Conservation (phyloP, 2,329 filamentous ascomycete genomes). For the Elsinoe fawcettii region DNA sequence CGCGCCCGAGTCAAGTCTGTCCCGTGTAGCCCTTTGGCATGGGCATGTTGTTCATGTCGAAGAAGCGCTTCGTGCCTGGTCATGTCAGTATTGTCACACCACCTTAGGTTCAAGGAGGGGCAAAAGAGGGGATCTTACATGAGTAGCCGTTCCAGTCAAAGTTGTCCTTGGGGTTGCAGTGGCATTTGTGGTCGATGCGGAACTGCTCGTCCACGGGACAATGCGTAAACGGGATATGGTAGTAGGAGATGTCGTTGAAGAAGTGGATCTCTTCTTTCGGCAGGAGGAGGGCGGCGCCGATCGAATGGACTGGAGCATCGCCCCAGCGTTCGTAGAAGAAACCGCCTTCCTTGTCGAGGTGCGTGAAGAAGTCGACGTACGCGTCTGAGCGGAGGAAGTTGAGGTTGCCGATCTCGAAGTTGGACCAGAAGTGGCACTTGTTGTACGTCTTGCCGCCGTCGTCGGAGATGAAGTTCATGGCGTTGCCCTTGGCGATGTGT, state of each 20-base stretch:
- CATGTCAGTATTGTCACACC: neutral
- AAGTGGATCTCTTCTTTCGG: conserved; percentile 95
- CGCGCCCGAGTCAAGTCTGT: conserved; percentile 26
- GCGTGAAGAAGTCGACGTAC: conserved; percentile 85
- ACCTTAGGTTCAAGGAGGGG: neutral
- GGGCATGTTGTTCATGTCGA: conserved; percentile 68
- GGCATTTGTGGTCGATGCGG: conserved; percentile 77
- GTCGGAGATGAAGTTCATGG: conserved; percentile 84
- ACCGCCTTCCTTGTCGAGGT: conserved; percentile 80
- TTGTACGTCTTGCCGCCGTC: conserved; percentile 91
- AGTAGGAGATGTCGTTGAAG: conserved; percentile 98
- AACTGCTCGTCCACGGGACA: conserved; percentile 86
- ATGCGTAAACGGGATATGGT: conserved; percentile 95
- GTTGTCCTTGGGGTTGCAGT: conserved; percentile 92
- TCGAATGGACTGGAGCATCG: conserved; percentile 96
- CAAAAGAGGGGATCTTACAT: conserved; percentile 58
- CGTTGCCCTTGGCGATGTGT: conserved; percentile 76
- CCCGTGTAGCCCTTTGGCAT: conserved; percentile 81
- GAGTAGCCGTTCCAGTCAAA: conserved; percentile 99
- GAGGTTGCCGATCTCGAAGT: conserved; percentile 93
- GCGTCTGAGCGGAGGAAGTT: conserved; percentile 85
- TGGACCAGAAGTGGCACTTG: conserved; percentile 98
- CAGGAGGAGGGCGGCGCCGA: conserved; percentile 77
- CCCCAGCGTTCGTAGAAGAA: conserved; percentile 99
- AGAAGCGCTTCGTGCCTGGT: conserved; percentile 75